These are phyloP conservation scores for Volvariella surrecta DNA, from an alignment of 1,284 basidiomycete genomes.

Conservation along the genomic window DNA sequence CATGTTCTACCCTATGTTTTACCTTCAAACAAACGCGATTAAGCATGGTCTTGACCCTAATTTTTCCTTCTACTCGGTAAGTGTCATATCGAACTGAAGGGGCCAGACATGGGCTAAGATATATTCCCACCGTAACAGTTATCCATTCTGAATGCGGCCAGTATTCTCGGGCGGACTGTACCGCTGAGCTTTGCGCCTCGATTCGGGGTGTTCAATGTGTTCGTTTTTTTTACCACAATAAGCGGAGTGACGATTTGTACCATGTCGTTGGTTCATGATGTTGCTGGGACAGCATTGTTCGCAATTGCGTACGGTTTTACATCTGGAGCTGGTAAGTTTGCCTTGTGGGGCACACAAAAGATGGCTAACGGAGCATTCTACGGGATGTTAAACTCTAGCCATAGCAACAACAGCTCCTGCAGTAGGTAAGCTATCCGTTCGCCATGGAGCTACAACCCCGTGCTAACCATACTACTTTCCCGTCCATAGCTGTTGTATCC, in stretches of 20 bases:
- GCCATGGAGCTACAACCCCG: background rate
- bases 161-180: constrained; percentile 35
- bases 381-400: background rate
- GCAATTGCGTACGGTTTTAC: constrained; percentile 19
- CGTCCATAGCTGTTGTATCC: constrained; percentile 4
- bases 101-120: background rate
- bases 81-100: constrained; percentile 11
- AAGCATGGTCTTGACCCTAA: constrained; percentile 29
- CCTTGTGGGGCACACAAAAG: too few relatives aligned
- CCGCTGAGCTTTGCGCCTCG: constrained; percentile 35
- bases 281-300: constrained; percentile 17
- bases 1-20: constrained; percentile 37
- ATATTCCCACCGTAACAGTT: constrained; percentile 15
- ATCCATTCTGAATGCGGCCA: constrained; percentile 37
- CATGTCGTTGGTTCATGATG: constrained; percentile 13
- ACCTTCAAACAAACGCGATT: constrained; percentile 40
- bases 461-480: background rate
- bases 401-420: constrained; percentile 2
- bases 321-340: constrained; percentile 9
- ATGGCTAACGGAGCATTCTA: too few relatives aligned
- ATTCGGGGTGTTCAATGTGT: constrained; percentile 29
- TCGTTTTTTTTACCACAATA: constrained; percentile 11
- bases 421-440: constrained; percentile 1
- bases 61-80: constrained; percentile 41
- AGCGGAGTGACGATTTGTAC: constrained; percentile 18